These are phyloP conservation scores for Verticillium albo-atrum DNA, from an alignment of 2,329 filamentous ascomycete genomes.

Conservation along the genomic window DNA sequence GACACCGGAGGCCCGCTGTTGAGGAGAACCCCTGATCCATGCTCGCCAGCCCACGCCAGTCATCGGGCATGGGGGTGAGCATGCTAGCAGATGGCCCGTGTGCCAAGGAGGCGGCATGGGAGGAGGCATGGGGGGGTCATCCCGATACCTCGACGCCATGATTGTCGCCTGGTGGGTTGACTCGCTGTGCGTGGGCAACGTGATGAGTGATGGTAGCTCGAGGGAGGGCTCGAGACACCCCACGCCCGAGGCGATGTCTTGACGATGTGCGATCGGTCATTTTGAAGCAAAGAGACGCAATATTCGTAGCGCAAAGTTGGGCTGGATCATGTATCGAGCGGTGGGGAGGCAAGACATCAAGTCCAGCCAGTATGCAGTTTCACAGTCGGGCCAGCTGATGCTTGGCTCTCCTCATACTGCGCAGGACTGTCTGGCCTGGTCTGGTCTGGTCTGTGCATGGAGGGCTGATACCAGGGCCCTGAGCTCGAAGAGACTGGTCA, in stretches of 20 bases:
- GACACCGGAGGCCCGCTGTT: constrained; percentile 1
- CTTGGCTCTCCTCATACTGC: not conserved
- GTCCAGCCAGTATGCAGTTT: not conserved
- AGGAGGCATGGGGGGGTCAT: not conserved
- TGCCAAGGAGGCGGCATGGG: not conserved
- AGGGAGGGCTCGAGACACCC: not conserved
- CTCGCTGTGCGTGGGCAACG: not conserved
- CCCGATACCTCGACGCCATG: not conserved
- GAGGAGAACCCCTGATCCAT: not conserved
- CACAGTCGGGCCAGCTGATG: not conserved
- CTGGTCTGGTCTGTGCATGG: not conserved
- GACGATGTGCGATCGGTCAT: not conserved
- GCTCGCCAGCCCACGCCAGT: not conserved
- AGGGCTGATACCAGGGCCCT: not conserved
- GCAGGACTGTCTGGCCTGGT: not conserved
- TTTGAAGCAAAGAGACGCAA: not conserved
- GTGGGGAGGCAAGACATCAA: not conserved
- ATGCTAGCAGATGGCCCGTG: not conserved
- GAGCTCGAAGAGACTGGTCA: not conserved
- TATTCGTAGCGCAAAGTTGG: not conserved
- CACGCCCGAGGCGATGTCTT: not conserved
- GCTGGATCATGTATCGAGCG: not conserved
- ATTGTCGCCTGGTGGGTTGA: not conserved
- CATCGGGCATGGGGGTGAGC: not conserved
- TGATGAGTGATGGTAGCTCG: not conserved